phyloP scores from a whole-genome alignment of 164 flowering plant species.

The Chloranthus sessilifolius region DNA sequence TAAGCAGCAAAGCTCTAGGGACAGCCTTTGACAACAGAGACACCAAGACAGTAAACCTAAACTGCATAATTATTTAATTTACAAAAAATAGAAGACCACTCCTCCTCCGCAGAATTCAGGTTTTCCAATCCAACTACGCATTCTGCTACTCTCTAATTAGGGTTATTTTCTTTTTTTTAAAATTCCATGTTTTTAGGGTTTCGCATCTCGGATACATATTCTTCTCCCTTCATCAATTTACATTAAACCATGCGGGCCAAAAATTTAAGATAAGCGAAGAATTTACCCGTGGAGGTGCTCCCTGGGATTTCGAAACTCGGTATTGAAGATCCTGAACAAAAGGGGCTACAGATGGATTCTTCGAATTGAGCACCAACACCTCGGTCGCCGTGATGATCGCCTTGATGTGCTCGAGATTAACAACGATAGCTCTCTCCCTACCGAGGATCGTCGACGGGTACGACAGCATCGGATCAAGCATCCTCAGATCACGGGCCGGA shows the following conservation, averaged over 20 bases:
- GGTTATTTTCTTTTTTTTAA: not conserved
- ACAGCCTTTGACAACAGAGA: no score
- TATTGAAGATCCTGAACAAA: constrained; percentile 31
- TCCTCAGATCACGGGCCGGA: constrained; percentile 30
- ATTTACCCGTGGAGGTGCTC: constrained; percentile 11
- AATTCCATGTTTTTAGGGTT: no score
- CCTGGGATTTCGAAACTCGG: constrained; percentile 19
- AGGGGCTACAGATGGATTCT: constrained; percentile 27
- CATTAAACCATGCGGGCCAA: not conserved
- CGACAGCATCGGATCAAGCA: constrained; percentile 33
- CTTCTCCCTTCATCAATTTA: no score
- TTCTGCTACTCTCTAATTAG: not conserved
- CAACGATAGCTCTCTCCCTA: constrained; percentile 34
- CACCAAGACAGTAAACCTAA: no score
- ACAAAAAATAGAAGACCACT: not conserved
- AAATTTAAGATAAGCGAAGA: not conserved
- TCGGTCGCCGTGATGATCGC: constrained; percentile 37
- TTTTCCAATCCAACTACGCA: not conserved
- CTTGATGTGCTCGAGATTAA: constrained; percentile 40
- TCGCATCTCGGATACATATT: no score
- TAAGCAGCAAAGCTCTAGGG: no score
- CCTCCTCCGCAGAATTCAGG: not conserved
- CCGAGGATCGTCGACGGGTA: constrained; percentile 37
- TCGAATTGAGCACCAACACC: constrained; percentile 28
- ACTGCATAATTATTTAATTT: no score